Evolutionary conservation across 768 basidiomycete species (phyloP).

Genomic region (Mycena albidolilacea): DNA sequence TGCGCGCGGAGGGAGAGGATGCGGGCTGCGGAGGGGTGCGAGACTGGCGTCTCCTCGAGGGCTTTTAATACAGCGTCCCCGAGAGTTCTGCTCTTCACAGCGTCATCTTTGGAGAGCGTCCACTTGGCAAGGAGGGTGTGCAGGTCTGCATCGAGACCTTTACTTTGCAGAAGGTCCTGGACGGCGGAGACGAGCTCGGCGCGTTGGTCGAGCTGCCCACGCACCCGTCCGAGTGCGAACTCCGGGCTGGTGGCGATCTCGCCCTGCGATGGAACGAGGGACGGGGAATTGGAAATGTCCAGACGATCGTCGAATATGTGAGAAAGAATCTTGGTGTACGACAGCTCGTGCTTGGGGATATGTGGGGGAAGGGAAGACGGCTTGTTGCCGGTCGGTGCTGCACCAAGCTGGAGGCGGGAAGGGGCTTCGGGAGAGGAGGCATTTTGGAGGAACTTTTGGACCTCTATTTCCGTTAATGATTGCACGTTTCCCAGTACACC

Average conservation of each 20-base stretch:
- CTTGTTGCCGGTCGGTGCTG: slow-evolving; percentile 45
- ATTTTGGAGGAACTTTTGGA: slow-evolving; percentile 67
- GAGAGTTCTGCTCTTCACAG: slow-evolving; percentile 69
- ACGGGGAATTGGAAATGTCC: slow-evolving; percentile 89
- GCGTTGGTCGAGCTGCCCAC: slow-evolving; percentile 86
- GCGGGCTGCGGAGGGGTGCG: slow-evolving; percentile 63
- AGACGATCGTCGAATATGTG: slow-evolving; percentile 86
- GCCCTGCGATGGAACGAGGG: slow-evolving; percentile 78
- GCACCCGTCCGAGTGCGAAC: slow-evolving; percentile 93
- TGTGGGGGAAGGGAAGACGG: slow-evolving; percentile 61
- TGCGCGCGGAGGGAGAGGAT: slow-evolving; percentile 74
- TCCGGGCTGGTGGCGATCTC: slow-evolving; percentile 91
- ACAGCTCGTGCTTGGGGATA: slow-evolving; percentile 91
- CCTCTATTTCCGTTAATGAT: slow-evolving; percentile 56
- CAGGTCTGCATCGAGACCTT: slow-evolving; percentile 64
- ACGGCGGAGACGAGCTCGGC: slow-evolving; percentile 75
- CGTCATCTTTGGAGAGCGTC: slow-evolving; percentile 83
- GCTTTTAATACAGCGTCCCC: slow-evolving; percentile 70
- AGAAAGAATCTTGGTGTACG: slow-evolving; percentile 91
- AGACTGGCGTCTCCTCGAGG: slow-evolving; percentile 58
- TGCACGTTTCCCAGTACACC: slow-evolving; percentile 71
- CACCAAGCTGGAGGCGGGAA: slow-evolving; percentile 66
- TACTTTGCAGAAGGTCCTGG: slow-evolving; percentile 73
- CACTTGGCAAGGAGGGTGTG: slow-evolving; percentile 86
- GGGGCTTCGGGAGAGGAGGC: slow-evolving; percentile 53